These are phyloP conservation scores for Aspergillus novofumigatus DNA, from an alignment of 2,329 filamentous ascomycete genomes.

Conservation along the genomic window DNA sequence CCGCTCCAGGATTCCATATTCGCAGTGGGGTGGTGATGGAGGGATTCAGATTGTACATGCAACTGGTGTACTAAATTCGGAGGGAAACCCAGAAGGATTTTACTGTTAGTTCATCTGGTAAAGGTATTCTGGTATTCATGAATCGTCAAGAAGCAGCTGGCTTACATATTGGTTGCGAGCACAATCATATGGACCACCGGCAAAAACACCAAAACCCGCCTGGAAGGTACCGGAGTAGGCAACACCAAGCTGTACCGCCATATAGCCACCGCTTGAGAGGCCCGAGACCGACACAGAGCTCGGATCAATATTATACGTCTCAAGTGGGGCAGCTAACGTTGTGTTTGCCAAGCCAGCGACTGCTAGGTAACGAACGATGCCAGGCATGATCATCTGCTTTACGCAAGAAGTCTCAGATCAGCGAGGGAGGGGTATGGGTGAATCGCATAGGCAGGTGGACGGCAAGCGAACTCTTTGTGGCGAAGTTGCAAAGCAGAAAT, in stretches of 20 bases:
- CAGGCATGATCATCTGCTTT: no score
- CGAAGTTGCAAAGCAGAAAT: no score
- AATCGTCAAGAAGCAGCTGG: no score
- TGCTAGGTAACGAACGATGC: no score
- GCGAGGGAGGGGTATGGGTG: no score
- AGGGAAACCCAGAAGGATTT: no score
- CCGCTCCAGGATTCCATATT: conserved; percentile 17
- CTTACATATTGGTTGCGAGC: conserved; percentile 6
- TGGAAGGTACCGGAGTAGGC: conserved; percentile 13
- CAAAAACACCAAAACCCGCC: conserved; percentile 15
- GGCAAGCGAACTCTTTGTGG: no score
- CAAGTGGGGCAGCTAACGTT: background rate
- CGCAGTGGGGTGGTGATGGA: conserved; percentile 10
- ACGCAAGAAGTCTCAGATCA: no score
- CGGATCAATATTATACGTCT: conserved; percentile 11
- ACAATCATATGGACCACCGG: conserved; percentile 16
- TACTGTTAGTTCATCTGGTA: no score
- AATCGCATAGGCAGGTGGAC: no score
- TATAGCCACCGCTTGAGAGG: conserved; percentile 15
- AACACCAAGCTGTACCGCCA: conserved; percentile 14
- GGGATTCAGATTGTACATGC: conserved; percentile 16
- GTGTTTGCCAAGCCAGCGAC: no score
- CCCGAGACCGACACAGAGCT: conserved; percentile 12
- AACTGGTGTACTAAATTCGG: conserved; percentile 7
- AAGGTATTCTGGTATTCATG: no score